Base-by-base conservation (phyloP, 1,139 yeast species). In the Starmera stellimalicola region DNA sequence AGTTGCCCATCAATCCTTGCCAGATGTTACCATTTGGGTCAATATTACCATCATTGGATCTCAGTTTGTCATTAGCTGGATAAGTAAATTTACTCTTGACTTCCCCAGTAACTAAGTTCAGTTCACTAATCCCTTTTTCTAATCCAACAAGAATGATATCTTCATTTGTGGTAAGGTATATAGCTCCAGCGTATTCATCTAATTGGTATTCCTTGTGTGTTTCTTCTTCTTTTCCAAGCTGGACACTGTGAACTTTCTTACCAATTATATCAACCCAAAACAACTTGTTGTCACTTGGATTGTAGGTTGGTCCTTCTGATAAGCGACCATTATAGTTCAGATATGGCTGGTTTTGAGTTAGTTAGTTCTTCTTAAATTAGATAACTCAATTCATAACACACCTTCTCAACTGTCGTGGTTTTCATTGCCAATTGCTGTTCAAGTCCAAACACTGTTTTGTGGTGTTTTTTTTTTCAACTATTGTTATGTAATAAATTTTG, bases 41-140 rank as follows among this genome's bases (percentile, higher is more conserved):
- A 31, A 80, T 66, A 32, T 73, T 70, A 0, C 88, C 91, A 49
- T 81, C 93, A 46, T 81, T 81, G 15, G 87, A 75, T 48, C 93
- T 63, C 47, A 77, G 55, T 18, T 55, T 51, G 7, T 51, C 57
- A 19, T 48, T 45, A 9, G 37, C 37, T 4, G 78, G 72, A 47
- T 68, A 79, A 31, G 57, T 47, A 29, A 63, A 53, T 26, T 71
- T 50, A 41, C 65, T 66, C 27, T 62, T 57, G 52, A 77, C 65
- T 18, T 55, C 41, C 3, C 57, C 51, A 4, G 69, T 62, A 7
- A 37, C 38, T 41, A 78, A 68, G 45, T 65, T 55, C 19, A 70
- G 73, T 30, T 56, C 54, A 7, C 71, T 76, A 27, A 79, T 62
- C 10, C 87, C 88, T 31, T 58, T 57, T 44, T 70, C 71, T 27